Evolutionary conservation across 352 stramenopile genomes (phyloP), one percentile per base, ranked within the genome.

Genomic region (Globisporangium solare): DNA sequence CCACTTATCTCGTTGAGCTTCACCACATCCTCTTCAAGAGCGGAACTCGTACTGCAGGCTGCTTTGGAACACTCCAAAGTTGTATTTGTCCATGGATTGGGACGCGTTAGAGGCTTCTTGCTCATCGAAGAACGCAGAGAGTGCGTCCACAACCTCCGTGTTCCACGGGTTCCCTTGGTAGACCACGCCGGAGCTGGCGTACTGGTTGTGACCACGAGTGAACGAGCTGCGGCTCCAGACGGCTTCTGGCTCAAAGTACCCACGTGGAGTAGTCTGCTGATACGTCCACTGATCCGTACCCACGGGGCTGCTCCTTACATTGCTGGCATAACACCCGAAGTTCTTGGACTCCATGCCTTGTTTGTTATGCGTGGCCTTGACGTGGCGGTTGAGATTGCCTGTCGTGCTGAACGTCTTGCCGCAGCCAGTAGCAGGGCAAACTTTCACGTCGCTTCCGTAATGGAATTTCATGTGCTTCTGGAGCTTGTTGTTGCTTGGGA

Each of bases 351-450:
- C 7, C 27, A 35, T 35, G 27, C 10, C 27, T 35, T 76, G 70
- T 35, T 82, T 67, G 32, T 70, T 49, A 42, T 79, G 79, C 22
- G 73, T 35, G 61, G 27, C 27, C 7, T 35, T 35, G 27, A 35
- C 27, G 7, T 85, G 74, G 21, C 74, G 70, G 24, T 76, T 80
- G 1, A 85, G 68, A 54, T 85, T 87, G 45, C 74, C 74, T 41
- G 67, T 78, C 2, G 74, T 82, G 47, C 68, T 84, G 56, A 84
- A 85, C 13, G 73, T 82, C 52, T 85, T 85, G 56, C 73, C 74
- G 40, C 73, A 85, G 18, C 69, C 64, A 14, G 57, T 60, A 27
- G 75, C 65, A 41, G 58, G 63, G 56, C 74, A 85, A 13, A 77
- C 67, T 22, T 83, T 66, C 18, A 78, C 70, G n/a, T 62, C 64